A percentile compares a stretch with the other conserved stretches of the same genome.
These are phyloP conservation scores for Carex kokanica DNA, from an alignment of 176 grass and related monocot genomes.

Conservation along the genomic window DNA sequence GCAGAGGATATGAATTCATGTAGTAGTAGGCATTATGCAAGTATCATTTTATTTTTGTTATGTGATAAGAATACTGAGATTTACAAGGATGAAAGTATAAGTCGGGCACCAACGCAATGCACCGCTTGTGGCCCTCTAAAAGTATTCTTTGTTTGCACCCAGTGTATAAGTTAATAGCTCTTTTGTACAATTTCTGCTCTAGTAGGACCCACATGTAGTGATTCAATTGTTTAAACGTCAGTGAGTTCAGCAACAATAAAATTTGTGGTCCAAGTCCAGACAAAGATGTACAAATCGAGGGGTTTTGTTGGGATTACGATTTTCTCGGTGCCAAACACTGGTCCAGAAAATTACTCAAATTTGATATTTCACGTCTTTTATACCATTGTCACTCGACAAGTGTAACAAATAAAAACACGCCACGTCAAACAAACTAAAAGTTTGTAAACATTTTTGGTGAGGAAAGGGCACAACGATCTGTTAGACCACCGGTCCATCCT, in stretches of 20 bases:
- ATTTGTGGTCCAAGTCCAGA: neutral
- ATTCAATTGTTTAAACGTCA: neutral
- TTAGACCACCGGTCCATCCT: neutral
- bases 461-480: neutral
- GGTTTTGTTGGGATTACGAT: conserved; percentile 6
- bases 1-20: too few species aligned
- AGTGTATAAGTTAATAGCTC: neutral
- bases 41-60: too few species aligned
- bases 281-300: neutral
- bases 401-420: neutral
- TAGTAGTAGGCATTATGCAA: neutral
- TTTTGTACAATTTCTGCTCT: neutral
- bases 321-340: neutral
- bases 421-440: neutral
- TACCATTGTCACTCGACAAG: neutral
- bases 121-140: neutral
- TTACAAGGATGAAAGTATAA: neutral
- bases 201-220: neutral
- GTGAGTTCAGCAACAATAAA: neutral
- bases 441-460: neutral
- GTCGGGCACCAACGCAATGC: too few species aligned
- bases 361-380: neutral
- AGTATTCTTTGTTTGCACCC: neutral
- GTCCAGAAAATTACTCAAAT: neutral
- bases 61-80: neutral